These are phyloP conservation scores for Graphilbum sp. DNA, from an alignment of 2,329 filamentous ascomycete genomes.

Conservation along the genomic window DNA sequence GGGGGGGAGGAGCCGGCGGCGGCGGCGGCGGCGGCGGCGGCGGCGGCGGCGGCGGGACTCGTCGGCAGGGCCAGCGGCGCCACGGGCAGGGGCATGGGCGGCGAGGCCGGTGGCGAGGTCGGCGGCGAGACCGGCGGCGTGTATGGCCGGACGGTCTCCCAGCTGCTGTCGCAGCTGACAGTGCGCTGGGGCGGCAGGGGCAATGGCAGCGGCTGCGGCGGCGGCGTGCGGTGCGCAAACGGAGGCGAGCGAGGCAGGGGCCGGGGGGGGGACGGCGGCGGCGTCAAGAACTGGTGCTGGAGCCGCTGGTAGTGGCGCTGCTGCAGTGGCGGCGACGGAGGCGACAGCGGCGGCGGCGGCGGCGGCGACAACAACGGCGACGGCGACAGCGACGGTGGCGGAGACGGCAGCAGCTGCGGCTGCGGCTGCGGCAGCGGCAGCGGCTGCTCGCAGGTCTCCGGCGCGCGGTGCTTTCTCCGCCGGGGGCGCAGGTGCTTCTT, in stretches of 20 bases:
- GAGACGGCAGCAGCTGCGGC: conserved; percentile 10
- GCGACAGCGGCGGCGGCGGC: conserved; percentile 6
- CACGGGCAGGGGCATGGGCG: conserved; percentile 2
- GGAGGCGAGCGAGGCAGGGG: conserved; percentile 1
- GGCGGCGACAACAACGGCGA: conserved; percentile 7
- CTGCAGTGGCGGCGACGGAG: neutral
- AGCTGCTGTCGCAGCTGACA: neutral
- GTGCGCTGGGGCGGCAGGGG: neutral
- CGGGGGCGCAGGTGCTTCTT: conserved; percentile 27
- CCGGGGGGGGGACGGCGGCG: conserved; percentile 6
- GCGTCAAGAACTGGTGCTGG: conserved; percentile 3
- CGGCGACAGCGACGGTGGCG: conserved; percentile 9
- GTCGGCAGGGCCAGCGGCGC: conserved; percentile 24
- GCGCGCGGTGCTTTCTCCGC: conserved; percentile 14
- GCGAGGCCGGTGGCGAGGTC: neutral
- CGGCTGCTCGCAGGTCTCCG: conserved; percentile 13
- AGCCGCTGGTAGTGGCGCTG: no score
- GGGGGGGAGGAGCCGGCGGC: conserved; percentile 31
- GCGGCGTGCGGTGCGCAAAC: neutral
- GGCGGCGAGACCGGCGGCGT: neutral
- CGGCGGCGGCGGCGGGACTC: conserved; percentile 3
- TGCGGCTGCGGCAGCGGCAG: conserved; percentile 13
- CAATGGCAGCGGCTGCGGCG: neutral
- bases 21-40: conserved; percentile 25
- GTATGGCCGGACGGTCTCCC: neutral